Base-by-base conservation (phyloP, 2,329 filamentous ascomycete species). In the Ambrosiella beaveri region DNA sequence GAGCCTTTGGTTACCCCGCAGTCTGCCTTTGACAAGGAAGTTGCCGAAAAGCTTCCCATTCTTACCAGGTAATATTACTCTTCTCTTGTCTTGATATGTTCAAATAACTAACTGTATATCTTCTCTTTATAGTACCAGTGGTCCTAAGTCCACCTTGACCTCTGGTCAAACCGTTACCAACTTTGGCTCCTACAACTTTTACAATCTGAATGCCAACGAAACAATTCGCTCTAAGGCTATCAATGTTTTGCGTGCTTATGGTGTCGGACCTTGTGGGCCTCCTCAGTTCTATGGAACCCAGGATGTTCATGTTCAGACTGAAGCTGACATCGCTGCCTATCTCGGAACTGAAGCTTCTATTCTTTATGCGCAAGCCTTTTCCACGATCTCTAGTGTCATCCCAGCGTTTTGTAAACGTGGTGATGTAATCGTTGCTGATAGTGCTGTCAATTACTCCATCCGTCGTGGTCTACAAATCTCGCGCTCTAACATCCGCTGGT, bases 261-360 rank as follows among this genome's bases (percentile, higher is more conserved):
- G 93, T 59, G 94, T 98, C 45, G 94, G 93, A 7, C 91, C 93
- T 59, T 98, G 93, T 68, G 93, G 93, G 17, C 93, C 93, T 15
- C 93, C 93, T 5, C 90, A 95, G 63, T 98, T 98, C 73, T 98
- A 98, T 73, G 93, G 90, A 63, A 98, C 89, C 38, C 91, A 97
- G 69, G 93, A 98, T 71, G 90, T 97, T 51, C 93, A 98, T 71
- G 91, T 96, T 81, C 93, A 94, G 74, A 89, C 88, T 13, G 93
- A 98, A 72, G 81, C 87, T 59, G 91, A 97, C 68, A 90, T 98
- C 66, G 89, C 93, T 27, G 80, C 86, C 8, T 95, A 91, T 68
- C 72, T 98, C 35, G 93, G 93, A 27, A 88, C 87, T 1, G 82
- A 90, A 57, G 84, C 85, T 38, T 94, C 88, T 67, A 97, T 98